phyloP scores from a whole-genome alignment of 768 basidiomycete genomes.

The Butyriboletus loyo region DNA sequence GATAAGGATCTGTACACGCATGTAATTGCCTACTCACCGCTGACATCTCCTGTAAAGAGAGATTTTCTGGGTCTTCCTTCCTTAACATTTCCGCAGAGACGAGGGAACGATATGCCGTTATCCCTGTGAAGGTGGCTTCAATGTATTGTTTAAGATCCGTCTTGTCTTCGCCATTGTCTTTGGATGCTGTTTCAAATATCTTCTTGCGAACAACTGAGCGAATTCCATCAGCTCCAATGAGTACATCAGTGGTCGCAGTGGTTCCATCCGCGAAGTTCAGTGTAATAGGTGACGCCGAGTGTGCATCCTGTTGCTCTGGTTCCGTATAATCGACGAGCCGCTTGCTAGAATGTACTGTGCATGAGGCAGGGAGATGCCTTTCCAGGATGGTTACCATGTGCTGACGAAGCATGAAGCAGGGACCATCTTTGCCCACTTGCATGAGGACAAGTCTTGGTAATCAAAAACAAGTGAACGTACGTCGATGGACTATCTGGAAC shows the following conservation, averaged over 20 bases:
- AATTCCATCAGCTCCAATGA: slow-evolving; percentile 47
- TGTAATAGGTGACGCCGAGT: slow-evolving; percentile 17
- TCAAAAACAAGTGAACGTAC: no score
- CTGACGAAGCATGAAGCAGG: slow-evolving; percentile 20
- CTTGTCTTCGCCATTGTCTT: neutral
- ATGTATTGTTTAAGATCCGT: slow-evolving; percentile 11
- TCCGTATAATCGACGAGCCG: slow-evolving; percentile 17
- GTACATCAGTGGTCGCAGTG: slow-evolving; percentile 35
- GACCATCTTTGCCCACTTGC: neutral
- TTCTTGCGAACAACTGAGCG: slow-evolving; percentile 25
- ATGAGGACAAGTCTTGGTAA: neutral
- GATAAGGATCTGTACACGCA: neutral
- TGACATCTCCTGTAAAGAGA: slow-evolving; percentile 13
- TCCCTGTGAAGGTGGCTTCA: slow-evolving; percentile 41
- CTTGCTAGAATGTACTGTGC: slow-evolving; percentile 18
- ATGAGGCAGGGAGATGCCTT: slow-evolving; percentile 17
- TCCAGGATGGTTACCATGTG: slow-evolving; percentile 19
- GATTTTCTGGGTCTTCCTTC: slow-evolving; percentile 21
- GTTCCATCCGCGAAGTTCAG: slow-evolving; percentile 17
- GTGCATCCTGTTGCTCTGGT: slow-evolving; percentile 16
- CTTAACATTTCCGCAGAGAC: slow-evolving; percentile 32
- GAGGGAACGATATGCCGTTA: slow-evolving; percentile 37
- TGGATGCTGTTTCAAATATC: slow-evolving; percentile 17
- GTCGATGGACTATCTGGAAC: slow-evolving; percentile 16
- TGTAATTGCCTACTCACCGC: slow-evolving; percentile 18